Base-by-base conservation (phyloP, 208 protist species). In the Trypanosoma cruzi region DNA sequence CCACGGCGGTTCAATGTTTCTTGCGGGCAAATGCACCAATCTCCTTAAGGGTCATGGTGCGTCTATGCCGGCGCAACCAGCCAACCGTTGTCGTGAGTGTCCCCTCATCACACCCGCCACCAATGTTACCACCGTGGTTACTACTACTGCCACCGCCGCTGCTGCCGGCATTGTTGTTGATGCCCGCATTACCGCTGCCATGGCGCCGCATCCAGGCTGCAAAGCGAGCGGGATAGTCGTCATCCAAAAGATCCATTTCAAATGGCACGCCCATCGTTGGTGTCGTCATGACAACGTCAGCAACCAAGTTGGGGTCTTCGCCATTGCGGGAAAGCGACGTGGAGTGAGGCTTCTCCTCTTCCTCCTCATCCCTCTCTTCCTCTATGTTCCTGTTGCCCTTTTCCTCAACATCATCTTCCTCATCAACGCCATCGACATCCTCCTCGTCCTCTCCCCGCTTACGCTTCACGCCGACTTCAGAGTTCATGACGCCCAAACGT, bases 231-330 rank as follows among this genome's bases (percentile, higher is more conserved):
- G 85, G 64, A 57, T 89, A 89, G 11, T 72, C 59, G 29, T 79
- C 77, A 46, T 89, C 80, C 2, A 92, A 71, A 53, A 92, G 77
- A 26, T 85, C 86, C 28, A 61, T 57, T 70, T 92, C 86, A 37
- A 14, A 44, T 11, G 81, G 84, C 55, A 88, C 81, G 40, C 73
- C 74, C 40, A 40, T 29, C 11, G 24, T 7, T 7, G 3, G 22
- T 50, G 29, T 40, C 36, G 36, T 10, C 36, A 26, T 24, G 32
- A 4, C 28, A 4, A 26, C 13, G n/a, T 11, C 40, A 50, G 29
- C n/a, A n/a, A n/a, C n/a, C n/a, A n/a, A n/a, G n/a, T n/a, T n/a
- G n/a, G n/a, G n/a, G n/a, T 26, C 54, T 40, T 34, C 22, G 5
- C 34, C 50, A 59, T 57, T 29, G 29, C 48, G 36, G 16, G 31